Base-by-base conservation (phyloP, 2,329 filamentous ascomycete species). In the Ramichloridium luteum region DNA sequence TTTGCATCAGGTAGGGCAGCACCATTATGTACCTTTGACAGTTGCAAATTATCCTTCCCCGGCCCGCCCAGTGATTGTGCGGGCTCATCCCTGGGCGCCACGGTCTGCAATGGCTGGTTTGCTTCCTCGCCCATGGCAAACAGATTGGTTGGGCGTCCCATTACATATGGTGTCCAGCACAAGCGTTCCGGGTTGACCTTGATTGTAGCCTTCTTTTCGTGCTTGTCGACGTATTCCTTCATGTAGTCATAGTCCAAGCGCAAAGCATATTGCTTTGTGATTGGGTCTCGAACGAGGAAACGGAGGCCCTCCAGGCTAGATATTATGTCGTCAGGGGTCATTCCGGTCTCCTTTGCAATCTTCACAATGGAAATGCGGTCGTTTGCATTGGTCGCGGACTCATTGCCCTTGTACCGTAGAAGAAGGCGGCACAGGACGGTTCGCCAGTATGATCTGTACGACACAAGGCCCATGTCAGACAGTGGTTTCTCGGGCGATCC, bases 381-480 rank as follows among this genome's bases (percentile, higher is more conserved):
- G 13, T 27, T 37, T 4, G 39, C 40, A n/a, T 39, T 43, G 6
- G 30, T 37, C 16, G 46, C 39, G 18, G 33, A 31, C 23, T 49
- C 47, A 22, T 39, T 39, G 2, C 58, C 57, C 37, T 69, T 73
- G 40, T 72, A 68, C 28, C 77, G 60, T 22, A 86, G 64, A 5
- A 98, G 67, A 45, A 93, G 83, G 40, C 81, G 79, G 51, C 86
- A 94, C 32, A 98, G 64, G 2, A 93, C 69, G 6, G 93, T 64
- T 13, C 90, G 78, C 90, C 90, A 98, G 56, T 98, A 98, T 48
- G 93, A 94, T 27, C 90, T 76, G 54, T 98, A 98, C 2, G 88
- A 96, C 3, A 96, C 88, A 23, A 98, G 61, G 3, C 90, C 90
- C 84, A 98, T 94, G 52, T 98, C 90, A 0, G 90, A 96, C 3